Evolutionary conservation across 192 early-diverging fungal species (phyloP).

Genomic region (Funneliformis mosseae): DNA sequence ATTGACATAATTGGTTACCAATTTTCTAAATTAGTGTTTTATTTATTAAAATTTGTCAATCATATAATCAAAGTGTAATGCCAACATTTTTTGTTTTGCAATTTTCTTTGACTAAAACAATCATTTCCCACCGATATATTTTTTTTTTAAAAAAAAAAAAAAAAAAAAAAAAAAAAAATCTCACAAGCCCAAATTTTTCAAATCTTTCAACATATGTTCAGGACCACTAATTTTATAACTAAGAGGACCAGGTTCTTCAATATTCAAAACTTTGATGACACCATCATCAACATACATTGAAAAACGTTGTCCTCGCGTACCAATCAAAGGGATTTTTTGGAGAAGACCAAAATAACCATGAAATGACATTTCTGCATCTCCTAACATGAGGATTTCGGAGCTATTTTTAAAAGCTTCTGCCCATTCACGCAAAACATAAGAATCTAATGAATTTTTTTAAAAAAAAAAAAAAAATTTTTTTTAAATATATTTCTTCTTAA

Average conservation of each 20-base stretch:
- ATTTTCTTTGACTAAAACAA: too few relatives aligned
- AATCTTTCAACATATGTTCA: slow-evolving; percentile 25
- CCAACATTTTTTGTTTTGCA: too few relatives aligned
- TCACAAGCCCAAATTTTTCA: neutral
- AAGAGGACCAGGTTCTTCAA: slow-evolving; percentile 31
- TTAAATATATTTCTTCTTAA: too few relatives aligned
- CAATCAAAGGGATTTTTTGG: slow-evolving; percentile 23
- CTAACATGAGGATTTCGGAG: slow-evolving; percentile 28
- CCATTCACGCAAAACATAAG: slow-evolving; percentile 35
- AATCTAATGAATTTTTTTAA: slow-evolving; percentile 26
- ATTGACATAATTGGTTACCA: too few relatives aligned
- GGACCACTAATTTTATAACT: slow-evolving; percentile 23
- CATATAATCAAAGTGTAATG: too few relatives aligned
- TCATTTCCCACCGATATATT: too few relatives aligned
- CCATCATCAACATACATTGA: slow-evolving; percentile 33
- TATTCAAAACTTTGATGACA: slow-evolving; percentile 32
- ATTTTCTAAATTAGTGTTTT: too few relatives aligned
- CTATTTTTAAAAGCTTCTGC: neutral
- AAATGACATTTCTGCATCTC: slow-evolving; percentile 24
- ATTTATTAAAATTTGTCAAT: too few relatives aligned
- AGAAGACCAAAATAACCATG: slow-evolving; percentile 12
- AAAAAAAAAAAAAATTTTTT: neutral
- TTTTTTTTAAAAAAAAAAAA: too few relatives aligned
- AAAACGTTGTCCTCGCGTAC: slow-evolving; percentile 26
- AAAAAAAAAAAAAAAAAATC: too few relatives aligned